Percentiles rank a stretch among this genome's conserved stretches.
Conservation (phyloP, 176 grass and related monocot species). For the Saccharum spontaneum region DNA sequence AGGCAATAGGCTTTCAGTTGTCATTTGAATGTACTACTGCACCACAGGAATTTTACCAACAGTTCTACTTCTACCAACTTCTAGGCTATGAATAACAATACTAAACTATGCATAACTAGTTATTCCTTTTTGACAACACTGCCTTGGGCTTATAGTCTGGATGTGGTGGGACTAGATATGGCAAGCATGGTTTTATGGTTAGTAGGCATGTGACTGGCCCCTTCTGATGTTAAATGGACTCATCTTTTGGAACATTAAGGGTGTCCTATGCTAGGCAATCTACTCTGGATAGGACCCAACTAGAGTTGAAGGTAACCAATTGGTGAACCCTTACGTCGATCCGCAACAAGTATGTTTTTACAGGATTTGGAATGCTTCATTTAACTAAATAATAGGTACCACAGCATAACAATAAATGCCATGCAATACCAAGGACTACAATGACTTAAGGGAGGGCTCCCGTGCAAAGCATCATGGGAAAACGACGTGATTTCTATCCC, state of each 20-base stretch:
- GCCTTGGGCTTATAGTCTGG: not conserved
- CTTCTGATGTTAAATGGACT: not conserved
- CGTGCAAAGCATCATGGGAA: not conserved
- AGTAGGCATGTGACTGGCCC: constrained; percentile 7
- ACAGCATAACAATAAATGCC: not conserved
- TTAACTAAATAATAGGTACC: constrained; percentile 6
- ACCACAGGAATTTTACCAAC: not conserved
- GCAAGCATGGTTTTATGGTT: not conserved
- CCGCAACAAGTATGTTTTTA: constrained; percentile 2
- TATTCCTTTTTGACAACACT: not conserved
- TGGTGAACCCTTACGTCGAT: not conserved
- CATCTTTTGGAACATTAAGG: not conserved
- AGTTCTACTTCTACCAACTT: constrained; percentile 13
- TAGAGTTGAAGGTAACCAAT: not conserved
- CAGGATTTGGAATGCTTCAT: not conserved
- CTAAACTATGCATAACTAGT: constrained; percentile 4
- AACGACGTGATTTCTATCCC: not conserved
- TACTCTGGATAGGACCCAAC: not conserved
- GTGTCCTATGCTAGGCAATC: not conserved
- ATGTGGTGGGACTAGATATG: not conserved
- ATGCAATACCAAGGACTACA: not conserved
- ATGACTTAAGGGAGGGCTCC: not conserved
- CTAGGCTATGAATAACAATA: constrained; percentile 6
- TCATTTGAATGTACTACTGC: not conserved
- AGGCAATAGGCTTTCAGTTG: not conserved